These are phyloP conservation scores for Coelastrella sp. DNA, from an alignment of 139 green algal genomes.

Conservation along the genomic window DNA sequence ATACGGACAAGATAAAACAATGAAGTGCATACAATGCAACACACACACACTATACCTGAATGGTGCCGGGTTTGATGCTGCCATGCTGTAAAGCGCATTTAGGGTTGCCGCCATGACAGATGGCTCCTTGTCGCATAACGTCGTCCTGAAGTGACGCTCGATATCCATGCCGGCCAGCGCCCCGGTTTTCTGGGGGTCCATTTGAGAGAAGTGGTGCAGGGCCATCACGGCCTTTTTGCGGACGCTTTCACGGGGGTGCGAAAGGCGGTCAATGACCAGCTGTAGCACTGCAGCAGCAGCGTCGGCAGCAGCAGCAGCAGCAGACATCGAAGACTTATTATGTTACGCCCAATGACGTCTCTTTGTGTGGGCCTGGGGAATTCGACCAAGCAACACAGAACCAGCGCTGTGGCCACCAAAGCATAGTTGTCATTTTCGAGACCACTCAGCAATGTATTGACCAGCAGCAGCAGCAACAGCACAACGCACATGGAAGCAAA, in stretches of 20 bases:
- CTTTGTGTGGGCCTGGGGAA: too few relatives aligned
- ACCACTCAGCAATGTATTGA: too few relatives aligned
- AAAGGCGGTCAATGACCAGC: constrained; percentile 79
- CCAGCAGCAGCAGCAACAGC: neutral
- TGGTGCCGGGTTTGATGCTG: constrained; percentile 21
- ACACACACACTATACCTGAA: too few relatives aligned
- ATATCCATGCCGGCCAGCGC: constrained; percentile 75
- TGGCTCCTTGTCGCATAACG: constrained; percentile 92
- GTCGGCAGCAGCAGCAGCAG: neutral
- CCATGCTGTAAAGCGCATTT: constrained; percentile 86
- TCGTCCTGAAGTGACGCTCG: constrained; percentile 74
- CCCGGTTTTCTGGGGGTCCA: constrained; percentile 79
- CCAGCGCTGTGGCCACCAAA: too few relatives aligned
- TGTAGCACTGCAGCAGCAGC: neutral
- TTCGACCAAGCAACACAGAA: too few relatives aligned
- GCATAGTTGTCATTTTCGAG: too few relatives aligned
- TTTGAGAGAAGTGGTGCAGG: constrained; percentile 81
- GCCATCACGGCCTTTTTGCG: constrained; percentile 98
- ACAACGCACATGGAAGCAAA: neutral
- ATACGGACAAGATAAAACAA: too few relatives aligned
- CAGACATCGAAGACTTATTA: neutral
- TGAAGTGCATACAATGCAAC: too few relatives aligned
- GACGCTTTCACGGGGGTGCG: constrained; percentile 87
- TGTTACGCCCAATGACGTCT: neutral
- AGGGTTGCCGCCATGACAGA: constrained; percentile 96